Percentiles rank a stretch among this genome's conserved stretches.
These are phyloP conservation scores for Penicillium cinerascens DNA, from an alignment of 495 filamentous ascomycete genomes.

Conservation along the genomic window DNA sequence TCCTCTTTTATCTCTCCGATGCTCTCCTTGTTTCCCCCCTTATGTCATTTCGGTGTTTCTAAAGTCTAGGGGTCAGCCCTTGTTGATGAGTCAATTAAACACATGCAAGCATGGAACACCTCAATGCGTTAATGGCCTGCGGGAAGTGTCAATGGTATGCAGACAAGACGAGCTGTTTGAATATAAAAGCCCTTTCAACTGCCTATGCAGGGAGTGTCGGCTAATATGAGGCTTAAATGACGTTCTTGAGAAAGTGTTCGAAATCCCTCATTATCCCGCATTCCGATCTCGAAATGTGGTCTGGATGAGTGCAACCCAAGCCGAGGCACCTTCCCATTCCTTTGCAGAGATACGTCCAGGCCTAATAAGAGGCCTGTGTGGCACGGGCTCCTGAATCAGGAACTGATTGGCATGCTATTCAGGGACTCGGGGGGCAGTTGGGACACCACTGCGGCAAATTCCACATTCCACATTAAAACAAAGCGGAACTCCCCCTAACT, in stretches of 20 bases:
- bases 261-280: background rate
- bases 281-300: background rate
- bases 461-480: background rate
- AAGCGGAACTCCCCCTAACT: background rate
- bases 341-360: background rate
- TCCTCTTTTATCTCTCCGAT: no score
- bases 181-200: no score
- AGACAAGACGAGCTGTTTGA: no score
- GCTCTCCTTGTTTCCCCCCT: no score
- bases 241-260: background rate
- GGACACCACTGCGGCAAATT: background rate
- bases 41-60: no score
- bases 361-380: background rate
- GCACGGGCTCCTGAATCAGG: background rate
- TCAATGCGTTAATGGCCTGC: no score
- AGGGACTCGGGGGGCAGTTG: background rate
- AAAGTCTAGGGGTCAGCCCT: no score
- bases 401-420: background rate
- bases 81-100: no score
- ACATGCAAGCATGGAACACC: no score
- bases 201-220: no score
- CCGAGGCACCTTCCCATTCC: background rate
- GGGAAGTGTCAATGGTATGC: no score
- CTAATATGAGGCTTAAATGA: no score
- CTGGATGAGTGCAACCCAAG: background rate